Evolutionary conservation across 805 yeast species (phyloP).

Genomic region (Lipomyces sp.): DNA sequence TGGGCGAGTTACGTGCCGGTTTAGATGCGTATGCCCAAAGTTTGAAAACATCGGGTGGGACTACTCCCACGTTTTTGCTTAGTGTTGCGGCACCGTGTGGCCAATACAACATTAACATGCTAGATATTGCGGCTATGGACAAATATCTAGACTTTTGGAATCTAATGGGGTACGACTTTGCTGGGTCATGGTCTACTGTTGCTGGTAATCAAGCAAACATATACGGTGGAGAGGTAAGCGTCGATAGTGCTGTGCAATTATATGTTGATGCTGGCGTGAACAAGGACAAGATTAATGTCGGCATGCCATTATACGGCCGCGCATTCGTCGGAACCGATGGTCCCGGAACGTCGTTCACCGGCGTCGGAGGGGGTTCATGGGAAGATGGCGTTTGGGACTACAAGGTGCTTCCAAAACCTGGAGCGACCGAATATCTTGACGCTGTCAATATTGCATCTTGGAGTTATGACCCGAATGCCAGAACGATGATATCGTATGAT

Average conservation of each 20-base stretch:
- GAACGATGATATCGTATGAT: constrained; percentile 67
- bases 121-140: constrained; percentile 62
- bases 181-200: constrained; percentile 57
- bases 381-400: constrained; percentile 61
- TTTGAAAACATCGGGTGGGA: constrained; percentile 13
- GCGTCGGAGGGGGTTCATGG: constrained; percentile 46
- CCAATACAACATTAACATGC: constrained; percentile 43
- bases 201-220: constrained; percentile 76
- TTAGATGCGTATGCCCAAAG: constrained; percentile 50
- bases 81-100: constrained; percentile 82
- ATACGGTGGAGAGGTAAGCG: constrained; percentile 55
- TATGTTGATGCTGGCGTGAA: constrained; percentile 54
- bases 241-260: constrained; percentile 53
- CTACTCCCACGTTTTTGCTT: constrained; percentile 49
- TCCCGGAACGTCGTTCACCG: constrained; percentile 45
- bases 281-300: constrained; percentile 52
- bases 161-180: constrained; percentile 88
- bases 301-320: constrained; percentile 88
- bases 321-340: constrained; percentile 53
- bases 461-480: constrained; percentile 50
- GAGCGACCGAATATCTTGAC: constrained; percentile 59
- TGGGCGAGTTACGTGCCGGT: constrained; percentile 49
- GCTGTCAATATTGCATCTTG: constrained; percentile 57
- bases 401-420: constrained; percentile 57
- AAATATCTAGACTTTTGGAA: constrained; percentile 71